Conservation (phyloP, 2,329 filamentous ascomycete genomes). For the Paracorniculantispora psalliotae region DNA sequence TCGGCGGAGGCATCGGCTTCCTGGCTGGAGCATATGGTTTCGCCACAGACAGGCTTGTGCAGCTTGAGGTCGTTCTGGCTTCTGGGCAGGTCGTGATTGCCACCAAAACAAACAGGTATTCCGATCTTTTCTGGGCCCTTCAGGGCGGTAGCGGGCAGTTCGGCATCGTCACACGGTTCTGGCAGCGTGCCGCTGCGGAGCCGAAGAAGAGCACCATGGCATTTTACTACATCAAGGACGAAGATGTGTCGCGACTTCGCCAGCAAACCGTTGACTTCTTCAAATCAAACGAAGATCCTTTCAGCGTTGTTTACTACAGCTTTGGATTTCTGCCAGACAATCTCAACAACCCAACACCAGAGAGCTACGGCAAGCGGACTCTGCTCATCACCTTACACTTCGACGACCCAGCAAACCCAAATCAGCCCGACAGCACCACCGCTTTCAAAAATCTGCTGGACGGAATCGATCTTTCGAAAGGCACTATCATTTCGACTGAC, state of each 20-base stretch:
- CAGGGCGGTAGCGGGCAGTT: constrained; percentile 36
- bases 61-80: constrained; percentile 42
- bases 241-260: neutral
- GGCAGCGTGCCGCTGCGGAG: constrained; percentile 8
- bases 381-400: constrained; percentile 10
- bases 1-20: constrained; percentile 46
- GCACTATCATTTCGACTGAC: neutral
- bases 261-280: constrained; percentile 9
- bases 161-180: constrained; percentile 26
- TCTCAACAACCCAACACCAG: neutral
- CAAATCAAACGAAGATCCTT: constrained; percentile 4
- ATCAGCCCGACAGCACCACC: neutral
- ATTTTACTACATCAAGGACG: constrained; percentile 11
- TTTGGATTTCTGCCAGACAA: constrained; percentile 4
- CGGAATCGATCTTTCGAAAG: neutral
- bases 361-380: constrained; percentile 5
- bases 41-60: constrained; percentile 38
- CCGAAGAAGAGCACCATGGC: constrained; percentile 9
- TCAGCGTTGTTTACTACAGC: constrained; percentile 11
- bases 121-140: constrained; percentile 22
- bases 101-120: constrained; percentile 24
- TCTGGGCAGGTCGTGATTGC: constrained; percentile 39
- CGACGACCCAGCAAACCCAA: constrained; percentile 1
- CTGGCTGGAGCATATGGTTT: constrained; percentile 40
- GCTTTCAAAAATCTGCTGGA: neutral